Evolutionary conservation across 306 rosid genomes (phyloP).

Genomic region (Citrullus amarus): DNA sequence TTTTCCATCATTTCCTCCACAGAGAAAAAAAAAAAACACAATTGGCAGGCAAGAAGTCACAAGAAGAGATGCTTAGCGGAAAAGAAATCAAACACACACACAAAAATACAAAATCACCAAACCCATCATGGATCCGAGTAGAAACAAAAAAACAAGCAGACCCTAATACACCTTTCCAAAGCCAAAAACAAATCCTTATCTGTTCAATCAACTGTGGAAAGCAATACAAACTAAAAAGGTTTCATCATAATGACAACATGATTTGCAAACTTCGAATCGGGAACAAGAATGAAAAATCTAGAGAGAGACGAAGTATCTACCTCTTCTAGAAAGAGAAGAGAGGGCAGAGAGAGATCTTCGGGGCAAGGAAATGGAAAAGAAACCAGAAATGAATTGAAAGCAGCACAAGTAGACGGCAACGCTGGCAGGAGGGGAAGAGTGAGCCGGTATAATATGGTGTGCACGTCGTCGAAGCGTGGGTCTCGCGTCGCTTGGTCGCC

Average conservation of each 20-base stretch:
- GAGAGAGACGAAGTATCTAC: neutral
- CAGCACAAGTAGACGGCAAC: no score
- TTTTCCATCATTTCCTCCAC: neutral
- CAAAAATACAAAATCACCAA: neutral
- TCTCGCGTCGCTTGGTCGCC: no score
- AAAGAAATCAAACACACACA: neutral
- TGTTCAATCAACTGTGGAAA: neutral
- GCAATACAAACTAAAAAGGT: neutral
- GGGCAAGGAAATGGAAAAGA: neutral
- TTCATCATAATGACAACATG: neutral
- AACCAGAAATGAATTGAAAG: neutral
- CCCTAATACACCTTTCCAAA: neutral
- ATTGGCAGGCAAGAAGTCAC: neutral
- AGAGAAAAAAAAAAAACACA: neutral
- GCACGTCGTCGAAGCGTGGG: no score
- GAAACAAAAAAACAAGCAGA: neutral
- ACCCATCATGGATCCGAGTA: neutral
- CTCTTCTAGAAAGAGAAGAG: neutral
- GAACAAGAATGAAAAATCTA: neutral
- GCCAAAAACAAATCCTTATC: neutral
- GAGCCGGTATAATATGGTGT: no score
- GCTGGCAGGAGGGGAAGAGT: no score
- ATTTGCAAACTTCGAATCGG: neutral
- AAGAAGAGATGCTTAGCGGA: neutral
- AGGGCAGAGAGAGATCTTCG: neutral